Evolutionary conservation across 495 filamentous ascomycete species (phyloP), one percentile per base, ranked within the genome.

Genomic region (Entonaema liquescens): DNA sequence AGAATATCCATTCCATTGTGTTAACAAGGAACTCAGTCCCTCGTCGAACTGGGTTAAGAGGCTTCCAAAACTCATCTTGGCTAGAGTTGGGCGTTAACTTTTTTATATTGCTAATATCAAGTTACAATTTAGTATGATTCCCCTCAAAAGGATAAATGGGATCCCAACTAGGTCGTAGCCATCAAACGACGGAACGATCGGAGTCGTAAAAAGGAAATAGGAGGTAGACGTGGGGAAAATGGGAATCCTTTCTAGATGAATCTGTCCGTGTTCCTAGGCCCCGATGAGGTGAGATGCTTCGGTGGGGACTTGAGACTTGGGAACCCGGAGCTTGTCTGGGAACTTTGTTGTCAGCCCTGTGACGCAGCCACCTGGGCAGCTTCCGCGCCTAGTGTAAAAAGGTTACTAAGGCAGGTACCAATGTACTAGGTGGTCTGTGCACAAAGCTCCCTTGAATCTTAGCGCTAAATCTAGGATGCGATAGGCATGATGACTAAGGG

Each of bases 1-100:
- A 49, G 89, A 90, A 79, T 89, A 91, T 73, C 87, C 79, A 75
- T 92, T 91, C 94, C 94, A 98, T 76, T 91, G 89, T 9, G 89
- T 86, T 21, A 97, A 79, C 52, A 94, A 78, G 35, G 87, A 81
- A 36, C 87, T 86, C 50, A 97, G 79, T 68, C 88, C 82, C 62
- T 88, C 82, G 78, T 97, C 93, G 56, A 94, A 78, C 79, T 86
- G 81, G 59, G 84, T 79, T 72, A 90, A 74, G 40, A 90, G 38
- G 59, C 83, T 82, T 71, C 84, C 79, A 72, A 72, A 59, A 79
- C 83, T 83, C 87, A 90, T 89, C 76, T 66, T 82, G 74, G 68
- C 38, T 35, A 47, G 54, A 60, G 15, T 52, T 49, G 7, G 33
- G 11, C 33, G 11, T 50, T 11, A 31, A 25, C 17, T 59, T 35